phyloP scores from a whole-genome alignment of 2,329 filamentous ascomycete genomes.

The Stagonosporopsis tanaceti region DNA sequence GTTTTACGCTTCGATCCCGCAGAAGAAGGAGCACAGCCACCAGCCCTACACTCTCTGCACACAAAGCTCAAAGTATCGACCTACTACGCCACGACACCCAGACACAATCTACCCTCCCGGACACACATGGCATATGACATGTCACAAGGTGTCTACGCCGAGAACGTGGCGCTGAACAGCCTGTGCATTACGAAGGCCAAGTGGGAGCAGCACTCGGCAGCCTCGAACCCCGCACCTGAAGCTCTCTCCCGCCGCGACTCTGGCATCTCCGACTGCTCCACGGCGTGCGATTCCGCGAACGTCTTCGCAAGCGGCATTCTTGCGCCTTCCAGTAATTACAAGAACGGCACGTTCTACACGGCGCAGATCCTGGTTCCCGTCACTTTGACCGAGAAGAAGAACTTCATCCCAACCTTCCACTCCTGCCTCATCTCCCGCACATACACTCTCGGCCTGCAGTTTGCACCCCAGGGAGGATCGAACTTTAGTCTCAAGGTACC shows the following conservation, averaged over 20 bases:
- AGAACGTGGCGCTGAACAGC: slow-evolving; percentile 62
- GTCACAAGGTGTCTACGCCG: slow-evolving; percentile 61
- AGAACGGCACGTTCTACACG: slow-evolving; percentile 63
- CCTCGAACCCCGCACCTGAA: slow-evolving; percentile 41
- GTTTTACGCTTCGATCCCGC: slow-evolving; percentile 68
- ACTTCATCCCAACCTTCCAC: slow-evolving; percentile 74
- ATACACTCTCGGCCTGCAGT: slow-evolving; percentile 67
- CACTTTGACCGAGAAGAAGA: slow-evolving; percentile 66
- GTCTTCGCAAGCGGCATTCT: slow-evolving; percentile 42
- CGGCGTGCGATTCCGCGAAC: slow-evolving; percentile 24
- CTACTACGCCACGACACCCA: slow-evolving; percentile 63
- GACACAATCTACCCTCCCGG: slow-evolving; percentile 59
- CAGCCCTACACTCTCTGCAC: slow-evolving; percentile 60
- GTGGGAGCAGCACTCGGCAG: slow-evolving; percentile 60
- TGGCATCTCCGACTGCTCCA: slow-evolving; percentile 48
- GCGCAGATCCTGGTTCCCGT: slow-evolving; percentile 70
- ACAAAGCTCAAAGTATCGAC: slow-evolving; percentile 66
- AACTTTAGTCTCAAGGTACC: slow-evolving; percentile 54
- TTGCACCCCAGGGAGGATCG: slow-evolving; percentile 57
- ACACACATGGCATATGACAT: slow-evolving; percentile 54
- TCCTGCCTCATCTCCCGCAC: slow-evolving; percentile 70
- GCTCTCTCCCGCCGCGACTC: slow-evolving; percentile 51
- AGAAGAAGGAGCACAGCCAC: slow-evolving; percentile 59
- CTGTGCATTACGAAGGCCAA: slow-evolving; percentile 65
- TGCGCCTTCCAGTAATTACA: slow-evolving; percentile 52